Base-by-base conservation (phyloP, 2,329 filamentous ascomycete genomes). In the Epichloe gansuensis region DNA sequence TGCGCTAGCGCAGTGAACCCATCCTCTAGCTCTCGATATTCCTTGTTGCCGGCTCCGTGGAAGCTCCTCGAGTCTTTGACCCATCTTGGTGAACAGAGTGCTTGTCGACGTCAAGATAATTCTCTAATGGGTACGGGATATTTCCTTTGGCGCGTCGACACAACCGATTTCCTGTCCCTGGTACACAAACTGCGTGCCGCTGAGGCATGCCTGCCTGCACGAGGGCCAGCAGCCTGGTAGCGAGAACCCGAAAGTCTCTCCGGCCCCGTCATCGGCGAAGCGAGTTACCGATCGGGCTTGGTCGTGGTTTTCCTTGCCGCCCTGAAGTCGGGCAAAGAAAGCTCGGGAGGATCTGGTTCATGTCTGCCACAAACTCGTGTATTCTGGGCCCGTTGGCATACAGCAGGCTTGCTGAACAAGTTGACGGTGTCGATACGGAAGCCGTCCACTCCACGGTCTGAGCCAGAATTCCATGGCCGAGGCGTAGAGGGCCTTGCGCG, bases 381-480 rank as follows among this genome's bases (percentile, higher is more conserved):
- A 21, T 21, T 21, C 17, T 21, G 17, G 17, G 17, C 17, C 17
- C 17, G 17, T 21, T 21, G 17, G 17, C 17, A 21, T 21, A 21
- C 17, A 4, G 74, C 74, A 0, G 74, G 74, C 61, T 88, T 88
- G 61, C 79, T 83, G 62, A 86, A 85, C 68, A 85, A 77, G 65
- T 87, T 87, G 65, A 88, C 83, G 0, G 84, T 83, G 60, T 88
- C 85, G 67, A 88, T 77, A n/a, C 85, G 76, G 71, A 88, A 88
- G 3, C 85, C 85, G 46, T 85, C 80, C 0, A 86, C 82, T 3
- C 86, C 87, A 35, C 80, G 78, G 48, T 86, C 72, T 21, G 0
- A 93, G 76, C 88, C 88, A 93, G 64, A 91, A 93, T 34, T 78
- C 76, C 78, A 91, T 86, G 5, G 85, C 76, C 15, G 78, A 76